Evolutionary conservation across 202 grass and related monocot species (phyloP).

Genomic region (Eragrostis tef): DNA sequence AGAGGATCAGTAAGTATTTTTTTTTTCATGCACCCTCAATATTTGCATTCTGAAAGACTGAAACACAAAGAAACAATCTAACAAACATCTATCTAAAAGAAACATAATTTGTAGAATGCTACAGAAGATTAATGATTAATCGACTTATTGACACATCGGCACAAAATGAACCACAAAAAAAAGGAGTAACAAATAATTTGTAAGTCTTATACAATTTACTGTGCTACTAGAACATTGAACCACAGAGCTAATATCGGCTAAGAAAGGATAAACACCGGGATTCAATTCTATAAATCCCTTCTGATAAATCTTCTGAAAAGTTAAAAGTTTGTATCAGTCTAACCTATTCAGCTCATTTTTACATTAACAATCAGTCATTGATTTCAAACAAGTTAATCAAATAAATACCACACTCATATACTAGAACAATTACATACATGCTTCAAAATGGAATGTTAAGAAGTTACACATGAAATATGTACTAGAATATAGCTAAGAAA

Average conservation of each 20-base stretch:
- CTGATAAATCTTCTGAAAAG: background rate
- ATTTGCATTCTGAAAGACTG: constrained; percentile 4
- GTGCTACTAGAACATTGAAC: constrained; percentile 5
- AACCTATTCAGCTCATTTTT: constrained; percentile 12
- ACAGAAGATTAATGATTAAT: background rate
- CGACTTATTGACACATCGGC: background rate
- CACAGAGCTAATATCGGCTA: background rate
- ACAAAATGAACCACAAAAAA: background rate
- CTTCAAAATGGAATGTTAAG: constrained; percentile 2
- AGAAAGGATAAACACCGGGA: background rate
- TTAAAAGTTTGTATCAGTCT: background rate
- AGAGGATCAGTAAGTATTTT: constrained; percentile 29
- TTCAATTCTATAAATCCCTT: background rate
- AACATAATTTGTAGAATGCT: background rate
- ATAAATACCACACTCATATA: constrained; percentile 2
- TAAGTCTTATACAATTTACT: constrained; percentile 35
- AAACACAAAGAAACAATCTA: background rate
- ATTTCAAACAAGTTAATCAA: background rate
- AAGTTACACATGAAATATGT: background rate
- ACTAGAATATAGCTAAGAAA: constrained; percentile 15
- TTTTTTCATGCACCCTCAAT: constrained; percentile 13
- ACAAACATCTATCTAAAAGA: constrained; percentile 10
- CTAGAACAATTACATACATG: background rate
- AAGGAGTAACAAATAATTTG: background rate
- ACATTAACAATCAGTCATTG: constrained; percentile 8